These are phyloP conservation scores for Cupressus sempervirens DNA, from an alignment of 75 land plant species.

Conservation along the genomic window DNA sequence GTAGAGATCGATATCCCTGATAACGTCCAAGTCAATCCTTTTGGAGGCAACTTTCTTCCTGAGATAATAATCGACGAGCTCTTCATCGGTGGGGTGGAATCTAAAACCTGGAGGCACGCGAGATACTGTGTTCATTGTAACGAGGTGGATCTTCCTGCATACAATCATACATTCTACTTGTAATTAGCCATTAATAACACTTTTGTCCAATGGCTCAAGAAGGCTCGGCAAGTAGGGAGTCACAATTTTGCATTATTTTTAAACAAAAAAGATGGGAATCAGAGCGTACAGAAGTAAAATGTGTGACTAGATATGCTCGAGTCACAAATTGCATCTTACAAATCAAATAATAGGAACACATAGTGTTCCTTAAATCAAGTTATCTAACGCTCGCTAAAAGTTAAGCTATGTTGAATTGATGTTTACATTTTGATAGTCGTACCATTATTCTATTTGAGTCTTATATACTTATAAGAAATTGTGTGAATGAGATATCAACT, in stretches of 20 bases:
- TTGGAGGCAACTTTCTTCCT: conserved; percentile 25
- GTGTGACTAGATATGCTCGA: not conserved
- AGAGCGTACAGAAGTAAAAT: not conserved
- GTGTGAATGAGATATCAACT: too few species aligned
- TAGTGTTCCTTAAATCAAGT: not conserved
- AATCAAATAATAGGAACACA: not conserved
- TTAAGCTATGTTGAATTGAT: not conserved
- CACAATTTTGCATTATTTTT: not conserved
- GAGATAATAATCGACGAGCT: conserved; percentile 41
- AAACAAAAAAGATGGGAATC: not conserved
- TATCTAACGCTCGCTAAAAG: not conserved
- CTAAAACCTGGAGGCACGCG: conserved; percentile 45
- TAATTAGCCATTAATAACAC: not conserved
- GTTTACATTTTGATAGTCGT: too few species aligned
- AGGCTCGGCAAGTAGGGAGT: not conserved
- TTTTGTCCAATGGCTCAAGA: not conserved
- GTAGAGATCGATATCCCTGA: conserved; percentile 47
- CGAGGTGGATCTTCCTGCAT: not conserved
- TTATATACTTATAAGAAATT: not conserved
- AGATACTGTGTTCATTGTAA: conserved; percentile 15
- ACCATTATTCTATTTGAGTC: not conserved
- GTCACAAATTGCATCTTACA: not conserved
- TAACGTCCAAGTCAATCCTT: conserved; percentile 23
- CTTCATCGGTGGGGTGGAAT: conserved; percentile 51
- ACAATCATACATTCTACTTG: not conserved